Conservation (phyloP, 2,329 filamentous ascomycete species). For the Ophiostoma sp. region DNA sequence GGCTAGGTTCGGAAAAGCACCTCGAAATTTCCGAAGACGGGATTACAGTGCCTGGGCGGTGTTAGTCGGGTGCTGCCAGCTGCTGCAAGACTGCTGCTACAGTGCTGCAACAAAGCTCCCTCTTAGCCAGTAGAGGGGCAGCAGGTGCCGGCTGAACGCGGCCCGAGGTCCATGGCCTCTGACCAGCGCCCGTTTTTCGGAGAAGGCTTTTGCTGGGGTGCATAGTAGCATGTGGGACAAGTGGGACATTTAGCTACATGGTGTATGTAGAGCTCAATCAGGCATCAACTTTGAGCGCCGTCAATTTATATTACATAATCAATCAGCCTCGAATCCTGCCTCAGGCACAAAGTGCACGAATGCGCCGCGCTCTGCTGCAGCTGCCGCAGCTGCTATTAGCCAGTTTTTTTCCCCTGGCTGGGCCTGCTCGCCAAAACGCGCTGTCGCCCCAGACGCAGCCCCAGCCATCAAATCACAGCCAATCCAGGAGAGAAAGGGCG, state of each 20-base stretch:
- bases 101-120: not conserved
- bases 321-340: not conserved
- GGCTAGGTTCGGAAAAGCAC: constrained; percentile 4
- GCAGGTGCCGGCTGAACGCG: constrained; percentile 35
- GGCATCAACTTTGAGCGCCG: not conserved
- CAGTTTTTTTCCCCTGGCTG: constrained; percentile 10
- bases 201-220: constrained; percentile 17
- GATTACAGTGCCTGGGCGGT: not conserved
- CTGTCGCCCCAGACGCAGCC: constrained; percentile 1
- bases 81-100: not conserved
- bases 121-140: constrained; percentile 7
- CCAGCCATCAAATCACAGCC: constrained; percentile 13
- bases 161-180: constrained; percentile 36
- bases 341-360: not conserved
- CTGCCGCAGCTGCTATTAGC: not conserved
- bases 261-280: not conserved
- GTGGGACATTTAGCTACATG: not conserved
- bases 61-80: not conserved
- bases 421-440: constrained; percentile 11
- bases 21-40: constrained; percentile 20
- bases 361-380: constrained; percentile 10
- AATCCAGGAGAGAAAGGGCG: constrained; percentile 8
- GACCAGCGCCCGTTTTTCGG: constrained; percentile 32
- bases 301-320: not conserved
- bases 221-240: constrained; percentile 11